These are phyloP conservation scores for Nicotiana sylvestris DNA, from an alignment of 257 asterid species.

Conservation along the genomic window DNA sequence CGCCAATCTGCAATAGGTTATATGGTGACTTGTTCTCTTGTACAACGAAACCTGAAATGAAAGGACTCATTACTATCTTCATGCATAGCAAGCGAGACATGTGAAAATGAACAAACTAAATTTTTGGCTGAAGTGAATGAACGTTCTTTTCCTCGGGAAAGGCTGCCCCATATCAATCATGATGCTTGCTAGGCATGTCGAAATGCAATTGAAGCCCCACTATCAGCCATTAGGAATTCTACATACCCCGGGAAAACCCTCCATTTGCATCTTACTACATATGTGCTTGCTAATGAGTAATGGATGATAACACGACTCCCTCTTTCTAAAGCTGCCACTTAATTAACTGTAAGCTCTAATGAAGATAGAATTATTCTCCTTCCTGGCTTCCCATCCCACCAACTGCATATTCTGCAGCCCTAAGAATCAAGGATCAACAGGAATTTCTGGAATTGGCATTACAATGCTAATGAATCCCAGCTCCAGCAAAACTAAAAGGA, in stretches of 20 bases:
- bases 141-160: background rate
- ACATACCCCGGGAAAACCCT: background rate
- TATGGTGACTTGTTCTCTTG: background rate
- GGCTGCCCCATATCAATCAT: background rate
- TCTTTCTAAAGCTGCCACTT: background rate
- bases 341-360: background rate
- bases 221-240: background rate
- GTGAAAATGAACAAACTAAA: background rate
- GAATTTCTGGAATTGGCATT: background rate
- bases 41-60: background rate
- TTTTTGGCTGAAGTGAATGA: background rate
- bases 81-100: background rate
- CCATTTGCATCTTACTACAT: background rate
- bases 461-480: background rate
- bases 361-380: background rate
- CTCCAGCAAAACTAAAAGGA: background rate
- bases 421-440: background rate
- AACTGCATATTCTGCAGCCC: background rate
- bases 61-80: background rate
- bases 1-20: conserved; percentile 9
- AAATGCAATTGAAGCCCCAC: background rate
- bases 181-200: background rate
- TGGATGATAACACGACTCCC: background rate
- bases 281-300: background rate
- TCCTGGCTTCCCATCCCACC: background rate